A percentile compares a stretch with the other conserved stretches of the same genome.
Evolutionary conservation across 2,329 filamentous ascomycete species (phyloP).

Genomic region (Didymella glomerata): DNA sequence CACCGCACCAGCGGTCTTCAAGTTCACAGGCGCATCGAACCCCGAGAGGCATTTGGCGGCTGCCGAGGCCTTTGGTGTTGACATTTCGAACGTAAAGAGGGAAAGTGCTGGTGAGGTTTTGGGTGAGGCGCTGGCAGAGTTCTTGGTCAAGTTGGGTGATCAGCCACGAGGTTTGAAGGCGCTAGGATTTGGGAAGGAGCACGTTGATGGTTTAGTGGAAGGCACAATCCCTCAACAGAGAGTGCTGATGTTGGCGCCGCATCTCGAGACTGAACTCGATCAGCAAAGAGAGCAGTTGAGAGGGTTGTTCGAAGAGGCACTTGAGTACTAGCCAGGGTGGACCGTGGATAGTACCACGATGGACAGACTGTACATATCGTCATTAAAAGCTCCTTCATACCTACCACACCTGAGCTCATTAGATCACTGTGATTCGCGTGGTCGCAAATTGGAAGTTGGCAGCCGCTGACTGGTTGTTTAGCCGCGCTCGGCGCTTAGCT

Average conservation of each 20-base stretch:
- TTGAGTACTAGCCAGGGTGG: conserved; percentile 44
- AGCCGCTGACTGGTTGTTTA: too few relatives aligned
- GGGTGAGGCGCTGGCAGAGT: conserved; percentile 80
- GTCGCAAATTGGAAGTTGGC: too few relatives aligned
- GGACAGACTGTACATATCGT: background rate
- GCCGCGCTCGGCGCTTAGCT: too few relatives aligned
- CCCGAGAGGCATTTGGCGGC: conserved; percentile 90
- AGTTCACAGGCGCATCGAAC: conserved; percentile 89
- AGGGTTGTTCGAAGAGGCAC: conserved; percentile 58
- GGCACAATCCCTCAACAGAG: conserved; percentile 92
- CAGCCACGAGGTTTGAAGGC: conserved; percentile 87
- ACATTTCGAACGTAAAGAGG: conserved; percentile 84
- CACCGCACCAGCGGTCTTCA: conserved; percentile 91
- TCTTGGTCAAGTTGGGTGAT: conserved; percentile 83
- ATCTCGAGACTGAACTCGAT: conserved; percentile 63
- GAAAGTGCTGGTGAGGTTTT: conserved; percentile 91
- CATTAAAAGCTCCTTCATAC: too few relatives aligned
- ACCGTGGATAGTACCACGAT: background rate
- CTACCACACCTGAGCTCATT: too few relatives aligned
- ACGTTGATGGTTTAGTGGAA: conserved; percentile 87
- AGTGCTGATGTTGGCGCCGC: conserved; percentile 91
- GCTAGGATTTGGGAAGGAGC: conserved; percentile 77
- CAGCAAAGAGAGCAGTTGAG: conserved; percentile 60
- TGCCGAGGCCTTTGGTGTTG: conserved; percentile 89
- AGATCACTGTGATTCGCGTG: too few relatives aligned